Percentiles rank a stretch among this genome's conserved stretches.
phyloP scores from a whole-genome alignment of 495 filamentous ascomycete species.

The Thozetella sp. region DNA sequence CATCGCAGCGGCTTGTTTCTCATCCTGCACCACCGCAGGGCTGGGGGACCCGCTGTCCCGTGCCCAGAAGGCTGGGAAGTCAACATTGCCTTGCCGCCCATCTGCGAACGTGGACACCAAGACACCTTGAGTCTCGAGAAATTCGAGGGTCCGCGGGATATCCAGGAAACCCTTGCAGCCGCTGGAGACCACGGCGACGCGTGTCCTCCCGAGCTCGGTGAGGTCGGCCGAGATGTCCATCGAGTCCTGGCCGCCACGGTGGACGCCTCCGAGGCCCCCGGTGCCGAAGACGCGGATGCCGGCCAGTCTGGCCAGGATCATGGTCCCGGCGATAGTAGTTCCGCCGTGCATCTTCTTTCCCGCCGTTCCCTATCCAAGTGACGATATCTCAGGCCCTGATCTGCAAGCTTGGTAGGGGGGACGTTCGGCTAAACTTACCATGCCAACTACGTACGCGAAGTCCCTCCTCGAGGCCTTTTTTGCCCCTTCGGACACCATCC shows the following conservation, averaged over 20 bases:
- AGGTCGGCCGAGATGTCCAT: constrained; percentile 96
- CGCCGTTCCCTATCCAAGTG: constrained; percentile 52
- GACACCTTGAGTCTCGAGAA: constrained; percentile 91
- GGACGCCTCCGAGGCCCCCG: constrained; percentile 85
- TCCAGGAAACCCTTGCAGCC: constrained; percentile 97
- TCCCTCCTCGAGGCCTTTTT: constrained; percentile 88
- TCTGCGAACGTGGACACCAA: constrained; percentile 88
- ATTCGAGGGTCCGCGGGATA: constrained; percentile 87
- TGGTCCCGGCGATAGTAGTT: constrained; percentile 91
- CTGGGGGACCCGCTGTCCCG: constrained; percentile 81
- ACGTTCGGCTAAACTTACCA: constrained; percentile 51
- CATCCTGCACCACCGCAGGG: constrained; percentile 71
- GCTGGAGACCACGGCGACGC: constrained; percentile 84
- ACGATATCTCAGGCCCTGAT: constrained; percentile 9
- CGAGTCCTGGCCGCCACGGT: constrained; percentile 80
- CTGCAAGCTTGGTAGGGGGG: constrained; percentile 4
- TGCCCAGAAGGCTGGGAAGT: constrained; percentile 90
- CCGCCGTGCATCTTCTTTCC: constrained; percentile 78
- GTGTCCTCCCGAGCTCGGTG: constrained; percentile 90
- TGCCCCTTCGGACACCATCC: constrained; percentile 67
- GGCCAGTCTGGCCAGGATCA: constrained; percentile 83
- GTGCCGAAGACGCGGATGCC: constrained; percentile 95
- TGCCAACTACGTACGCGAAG: constrained; percentile 75
- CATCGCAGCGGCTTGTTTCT: constrained; percentile 82
- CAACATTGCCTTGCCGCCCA: constrained; percentile 62